Conservation (phyloP, 2,329 filamentous ascomycete species). For the Chrysoporthe puriensis region DNA sequence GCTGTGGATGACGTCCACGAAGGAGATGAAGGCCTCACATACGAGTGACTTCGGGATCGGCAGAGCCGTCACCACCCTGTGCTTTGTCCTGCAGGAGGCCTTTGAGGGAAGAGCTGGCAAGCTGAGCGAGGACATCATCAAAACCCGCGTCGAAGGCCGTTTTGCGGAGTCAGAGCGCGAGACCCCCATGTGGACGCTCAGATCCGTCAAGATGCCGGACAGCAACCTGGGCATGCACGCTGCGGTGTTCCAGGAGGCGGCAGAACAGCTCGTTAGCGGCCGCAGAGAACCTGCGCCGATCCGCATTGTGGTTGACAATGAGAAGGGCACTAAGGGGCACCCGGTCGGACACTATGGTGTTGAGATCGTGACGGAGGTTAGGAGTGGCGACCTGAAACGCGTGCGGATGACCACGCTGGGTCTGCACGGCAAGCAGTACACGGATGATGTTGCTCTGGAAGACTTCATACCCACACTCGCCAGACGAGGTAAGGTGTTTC, state of each 20-base stretch:
- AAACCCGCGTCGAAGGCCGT: constrained; percentile 82
- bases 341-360: constrained; percentile 70
- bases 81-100: constrained; percentile 72
- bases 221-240: constrained; percentile 63
- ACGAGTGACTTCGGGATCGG: constrained; percentile 51
- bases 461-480: constrained; percentile 76
- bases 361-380: constrained; percentile 70
- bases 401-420: constrained; percentile 60
- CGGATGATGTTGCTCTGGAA: constrained; percentile 72
- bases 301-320: constrained; percentile 73
- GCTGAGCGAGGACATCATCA: constrained; percentile 82
- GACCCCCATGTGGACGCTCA: constrained; percentile 77
- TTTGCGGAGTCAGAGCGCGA: constrained; percentile 86
- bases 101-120: constrained; percentile 79
- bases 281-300: constrained; percentile 70
- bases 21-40: constrained; percentile 61
- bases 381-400: constrained; percentile 55
- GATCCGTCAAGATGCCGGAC: constrained; percentile 68
- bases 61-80: constrained; percentile 62
- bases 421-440: constrained; percentile 70
- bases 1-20: constrained; percentile 69
- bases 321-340: constrained; percentile 67
- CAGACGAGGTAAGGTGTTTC: constrained; percentile 64
- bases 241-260: constrained; percentile 73
- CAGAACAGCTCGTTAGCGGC: constrained; percentile 63